Evolutionary conservation across 2,329 filamentous ascomycete genomes (phyloP).

Genomic region (Botrytis elliptica): DNA sequence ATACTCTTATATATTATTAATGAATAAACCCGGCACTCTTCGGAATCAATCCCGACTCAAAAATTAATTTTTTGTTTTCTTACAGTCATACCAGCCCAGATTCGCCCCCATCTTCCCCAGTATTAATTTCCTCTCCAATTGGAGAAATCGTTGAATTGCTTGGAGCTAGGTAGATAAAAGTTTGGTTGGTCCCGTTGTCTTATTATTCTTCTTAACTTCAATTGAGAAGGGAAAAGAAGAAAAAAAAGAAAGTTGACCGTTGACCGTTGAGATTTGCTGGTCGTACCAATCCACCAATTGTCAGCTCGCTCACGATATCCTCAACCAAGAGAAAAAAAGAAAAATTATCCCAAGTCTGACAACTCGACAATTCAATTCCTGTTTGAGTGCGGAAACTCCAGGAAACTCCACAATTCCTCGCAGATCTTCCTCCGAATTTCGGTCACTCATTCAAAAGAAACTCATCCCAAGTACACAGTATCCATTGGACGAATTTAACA

Average conservation of each 20-base stretch:
- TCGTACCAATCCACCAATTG: background rate
- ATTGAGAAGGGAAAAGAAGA: background rate
- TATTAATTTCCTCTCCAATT: background rate
- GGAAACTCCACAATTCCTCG: conserved; percentile 7
- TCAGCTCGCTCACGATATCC: background rate
- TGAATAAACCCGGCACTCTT: background rate
- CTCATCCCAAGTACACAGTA: conserved; percentile 2
- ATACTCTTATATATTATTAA: background rate
- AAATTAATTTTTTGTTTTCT: background rate
- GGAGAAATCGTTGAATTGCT: background rate
- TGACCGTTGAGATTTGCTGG: background rate
- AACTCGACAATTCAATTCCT: background rate
- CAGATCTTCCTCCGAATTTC: conserved; percentile 13
- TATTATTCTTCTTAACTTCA: background rate
- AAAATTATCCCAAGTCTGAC: background rate
- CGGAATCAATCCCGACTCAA: background rate
- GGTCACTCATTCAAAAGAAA: background rate
- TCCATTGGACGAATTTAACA: conserved; percentile 13
- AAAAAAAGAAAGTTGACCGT: background rate
- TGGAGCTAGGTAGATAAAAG: background rate
- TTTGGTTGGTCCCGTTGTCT: background rate
- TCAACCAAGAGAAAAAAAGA: background rate
- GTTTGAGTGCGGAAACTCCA: background rate
- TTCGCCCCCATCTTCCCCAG: conserved; percentile 1
- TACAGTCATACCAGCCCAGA: background rate